Evolutionary conservation across 2,329 filamentous ascomycete species (phyloP).

Genomic region (Trichoderma arundinaceum): DNA sequence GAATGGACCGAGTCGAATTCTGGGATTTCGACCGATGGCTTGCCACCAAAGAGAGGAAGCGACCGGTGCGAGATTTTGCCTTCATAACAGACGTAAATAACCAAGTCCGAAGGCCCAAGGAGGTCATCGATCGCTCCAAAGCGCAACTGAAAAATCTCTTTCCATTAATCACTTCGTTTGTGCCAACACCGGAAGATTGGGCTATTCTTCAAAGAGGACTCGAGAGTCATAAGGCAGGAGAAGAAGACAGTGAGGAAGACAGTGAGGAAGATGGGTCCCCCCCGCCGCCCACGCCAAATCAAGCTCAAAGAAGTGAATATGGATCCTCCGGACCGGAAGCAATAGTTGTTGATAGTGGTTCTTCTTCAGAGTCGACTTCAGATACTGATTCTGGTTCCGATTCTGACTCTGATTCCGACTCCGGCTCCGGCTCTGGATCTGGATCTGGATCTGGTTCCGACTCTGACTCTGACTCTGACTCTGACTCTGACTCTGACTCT

Average conservation of each 20-base stretch:
- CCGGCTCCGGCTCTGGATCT: background rate
- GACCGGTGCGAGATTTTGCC: conserved; percentile 40
- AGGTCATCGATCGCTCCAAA: background rate
- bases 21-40: conserved; percentile 48
- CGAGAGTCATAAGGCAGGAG: background rate
- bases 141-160: conserved; percentile 37
- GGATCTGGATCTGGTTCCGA: no score
- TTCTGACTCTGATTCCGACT: background rate
- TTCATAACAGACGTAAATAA: conserved; percentile 42
- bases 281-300: background rate
- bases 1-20: conserved; percentile 49
- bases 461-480: no score
- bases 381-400: background rate
- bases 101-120: conserved; percentile 36
- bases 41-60: background rate
- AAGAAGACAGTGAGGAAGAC: background rate
- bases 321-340: background rate
- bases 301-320: background rate
- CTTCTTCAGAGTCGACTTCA: background rate
- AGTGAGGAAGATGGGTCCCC: background rate
- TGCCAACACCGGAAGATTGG: conserved; percentile 31
- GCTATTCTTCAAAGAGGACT: background rate
- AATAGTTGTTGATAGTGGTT: background rate
- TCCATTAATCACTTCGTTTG: conserved; percentile 32
- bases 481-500: background rate